A percentile compares a stretch with the other conserved stretches of the same genome.
Evolutionary conservation across 495 filamentous ascomycete genomes (phyloP).

Genomic region (Rhizodiscina lignyota): DNA sequence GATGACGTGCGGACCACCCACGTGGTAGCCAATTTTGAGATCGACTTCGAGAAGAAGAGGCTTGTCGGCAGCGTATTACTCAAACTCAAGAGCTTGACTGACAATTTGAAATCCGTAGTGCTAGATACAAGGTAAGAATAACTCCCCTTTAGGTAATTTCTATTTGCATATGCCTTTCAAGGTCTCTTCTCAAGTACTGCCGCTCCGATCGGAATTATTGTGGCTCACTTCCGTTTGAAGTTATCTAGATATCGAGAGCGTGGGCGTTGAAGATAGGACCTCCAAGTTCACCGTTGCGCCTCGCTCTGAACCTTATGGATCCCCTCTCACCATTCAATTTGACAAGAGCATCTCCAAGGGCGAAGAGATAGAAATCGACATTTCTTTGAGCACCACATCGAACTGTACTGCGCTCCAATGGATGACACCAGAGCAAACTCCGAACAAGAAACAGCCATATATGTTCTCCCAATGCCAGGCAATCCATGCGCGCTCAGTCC

Average conservation of each 20-base stretch:
- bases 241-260: constrained; percentile 48
- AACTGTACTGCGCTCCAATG: constrained; percentile 87
- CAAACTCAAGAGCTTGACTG: constrained; percentile 52
- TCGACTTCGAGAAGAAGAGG: constrained; percentile 62
- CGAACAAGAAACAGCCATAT: constrained; percentile 83
- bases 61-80: constrained; percentile 62
- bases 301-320: constrained; percentile 58
- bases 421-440: constrained; percentile 79
- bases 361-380: constrained; percentile 43
- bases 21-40: constrained; percentile 57
- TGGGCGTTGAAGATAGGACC: constrained; percentile 43
- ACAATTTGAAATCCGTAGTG: constrained; percentile 56
- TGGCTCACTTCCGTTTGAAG: too few relatives aligned
- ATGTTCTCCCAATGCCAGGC: constrained; percentile 98
- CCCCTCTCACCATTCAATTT: constrained; percentile 57
- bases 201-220: too few relatives aligned
- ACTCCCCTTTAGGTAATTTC: constrained; percentile 1
- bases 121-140: constrained; percentile 62
- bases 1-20: constrained; percentile 67
- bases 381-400: constrained; percentile 52
- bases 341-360: constrained; percentile 44
- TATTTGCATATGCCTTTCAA: background rate
- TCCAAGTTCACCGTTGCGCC: constrained; percentile 54
- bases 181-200: background rate
- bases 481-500: constrained; percentile 81